Evolutionary conservation across 2,329 filamentous ascomycete species (phyloP).

Genomic region (Chrysoporthe austroafricana): DNA sequence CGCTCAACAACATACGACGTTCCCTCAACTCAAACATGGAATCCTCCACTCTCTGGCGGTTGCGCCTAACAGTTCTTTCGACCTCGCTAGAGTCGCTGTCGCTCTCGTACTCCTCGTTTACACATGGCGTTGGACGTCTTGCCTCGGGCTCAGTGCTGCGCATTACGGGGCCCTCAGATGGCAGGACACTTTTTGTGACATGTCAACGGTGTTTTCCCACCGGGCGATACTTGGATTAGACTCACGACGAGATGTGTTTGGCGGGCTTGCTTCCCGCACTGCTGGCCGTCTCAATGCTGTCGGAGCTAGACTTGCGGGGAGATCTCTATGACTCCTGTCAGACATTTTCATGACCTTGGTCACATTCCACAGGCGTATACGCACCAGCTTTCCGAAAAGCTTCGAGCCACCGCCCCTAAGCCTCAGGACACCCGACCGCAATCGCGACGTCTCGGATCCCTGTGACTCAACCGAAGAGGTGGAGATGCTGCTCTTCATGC

Average conservation of each 20-base stretch:
- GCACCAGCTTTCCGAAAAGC: background rate
- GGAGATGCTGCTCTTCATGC: background rate
- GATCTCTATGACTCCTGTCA: background rate
- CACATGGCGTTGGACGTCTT: background rate
- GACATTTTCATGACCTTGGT: background rate
- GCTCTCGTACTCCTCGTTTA: background rate
- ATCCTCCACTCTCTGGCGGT: background rate
- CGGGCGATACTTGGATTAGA: background rate
- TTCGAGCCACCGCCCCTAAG: background rate
- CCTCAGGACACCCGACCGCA: background rate
- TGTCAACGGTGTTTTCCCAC: background rate
- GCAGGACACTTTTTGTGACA: background rate
- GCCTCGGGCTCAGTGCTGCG: background rate
- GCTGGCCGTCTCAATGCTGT: background rate
- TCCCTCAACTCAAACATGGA: background rate
- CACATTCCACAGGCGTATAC: background rate
- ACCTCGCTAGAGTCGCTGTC: background rate
- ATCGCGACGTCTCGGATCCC: background rate
- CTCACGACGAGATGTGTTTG: constrained; percentile 1
- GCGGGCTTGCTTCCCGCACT: background rate
- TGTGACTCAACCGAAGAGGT: background rate
- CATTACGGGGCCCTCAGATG: background rate
- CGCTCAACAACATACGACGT: background rate
- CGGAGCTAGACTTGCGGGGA: background rate
- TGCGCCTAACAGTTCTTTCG: background rate